Base-by-base conservation (phyloP, 2,329 filamentous ascomycete genomes). In the Pseudocercospora fuligena region DNA sequence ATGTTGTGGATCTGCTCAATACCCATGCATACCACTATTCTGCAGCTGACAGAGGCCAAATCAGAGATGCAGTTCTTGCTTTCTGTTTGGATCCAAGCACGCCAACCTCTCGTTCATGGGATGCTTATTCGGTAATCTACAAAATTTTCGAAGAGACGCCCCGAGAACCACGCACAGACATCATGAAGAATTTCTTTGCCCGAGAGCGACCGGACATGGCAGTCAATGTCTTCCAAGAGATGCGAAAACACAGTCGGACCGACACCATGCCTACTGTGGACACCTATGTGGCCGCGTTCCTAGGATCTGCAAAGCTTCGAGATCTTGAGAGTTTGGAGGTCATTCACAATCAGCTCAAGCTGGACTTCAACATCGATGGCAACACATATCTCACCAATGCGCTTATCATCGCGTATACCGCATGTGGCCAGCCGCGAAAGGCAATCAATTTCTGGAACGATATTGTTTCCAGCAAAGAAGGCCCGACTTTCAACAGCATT, bases 301-400 rank as follows among this genome's bases (percentile, higher is more conserved):
- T 92, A 66, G 92, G 93, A 2, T 86, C 97, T 25, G 76, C 75
- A 5, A 71, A 70, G 54, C 61, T 76, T 3, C 68, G 69, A 33
- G 78, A 80, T 54, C 60, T 77, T 1, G 88, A 92, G 64, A 89
- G 88, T 49, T 81, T 97, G 21, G 87, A 89, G 66, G 87, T 91
- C 68, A 87, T 97, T 1, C 91, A 97, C 81, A 97, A 97, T 76
- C 94, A 97, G 88, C 85, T 97, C 71, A 98, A 97, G 81, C 89
- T 97, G 78, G 95, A 99, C 78, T 86, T 89, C n/a, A 87, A 88
- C 49, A 85, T 98, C 43, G 89, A 94, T 72, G 85, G 90, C 4
- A 89, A 87, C 72, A 98, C 94, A 0, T 84, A 83, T 63, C 83
- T 98, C 1, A 88, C 90, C 73, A 98, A 97, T 73, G 89, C 91